phyloP scores from a whole-genome alignment of 2,329 filamentous ascomycete species.

The Xylaria sp. region DNA sequence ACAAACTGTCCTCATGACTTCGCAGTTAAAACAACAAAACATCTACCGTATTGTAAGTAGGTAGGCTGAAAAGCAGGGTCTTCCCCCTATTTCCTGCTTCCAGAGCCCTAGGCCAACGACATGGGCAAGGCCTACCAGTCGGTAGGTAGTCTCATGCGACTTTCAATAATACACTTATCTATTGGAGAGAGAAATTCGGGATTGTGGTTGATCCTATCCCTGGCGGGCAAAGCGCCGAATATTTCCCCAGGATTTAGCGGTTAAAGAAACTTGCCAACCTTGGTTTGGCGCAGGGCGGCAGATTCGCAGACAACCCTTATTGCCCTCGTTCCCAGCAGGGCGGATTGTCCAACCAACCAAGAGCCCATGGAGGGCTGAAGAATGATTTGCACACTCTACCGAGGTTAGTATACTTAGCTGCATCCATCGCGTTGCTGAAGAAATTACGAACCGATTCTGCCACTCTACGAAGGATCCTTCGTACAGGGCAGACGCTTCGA shows the following conservation, averaged over 20 bases:
- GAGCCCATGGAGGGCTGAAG: conserved; percentile 2
- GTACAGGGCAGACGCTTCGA: not conserved
- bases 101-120: not conserved
- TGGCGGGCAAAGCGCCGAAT: conserved; percentile 22
- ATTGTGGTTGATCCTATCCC: conserved; percentile 17
- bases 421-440: conserved; percentile 25
- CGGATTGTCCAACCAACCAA: conserved; percentile 18
- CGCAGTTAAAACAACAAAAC: not conserved
- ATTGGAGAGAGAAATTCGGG: conserved; percentile 15
- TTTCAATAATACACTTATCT: conserved; percentile 5
- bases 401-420: conserved; percentile 17
- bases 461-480: conserved; percentile 1
- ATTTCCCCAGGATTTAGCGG: conserved; percentile 32
- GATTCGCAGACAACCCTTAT: conserved; percentile 21
- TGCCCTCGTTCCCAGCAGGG: conserved; percentile 18
- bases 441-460: conserved; percentile 13
- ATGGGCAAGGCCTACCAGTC: conserved; percentile 10
- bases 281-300: conserved; percentile 28
- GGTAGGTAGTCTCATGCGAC: conserved; percentile 16
- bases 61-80: conserved; percentile 9
- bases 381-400: conserved; percentile 20
- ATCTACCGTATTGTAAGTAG: too few species aligned
- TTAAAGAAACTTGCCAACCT: conserved; percentile 27
- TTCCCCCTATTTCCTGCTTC: conserved; percentile 23
- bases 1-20: too few species aligned